Evolutionary conservation across 257 asterid species (phyloP).

Genomic region (Scutellaria barbata): DNA sequence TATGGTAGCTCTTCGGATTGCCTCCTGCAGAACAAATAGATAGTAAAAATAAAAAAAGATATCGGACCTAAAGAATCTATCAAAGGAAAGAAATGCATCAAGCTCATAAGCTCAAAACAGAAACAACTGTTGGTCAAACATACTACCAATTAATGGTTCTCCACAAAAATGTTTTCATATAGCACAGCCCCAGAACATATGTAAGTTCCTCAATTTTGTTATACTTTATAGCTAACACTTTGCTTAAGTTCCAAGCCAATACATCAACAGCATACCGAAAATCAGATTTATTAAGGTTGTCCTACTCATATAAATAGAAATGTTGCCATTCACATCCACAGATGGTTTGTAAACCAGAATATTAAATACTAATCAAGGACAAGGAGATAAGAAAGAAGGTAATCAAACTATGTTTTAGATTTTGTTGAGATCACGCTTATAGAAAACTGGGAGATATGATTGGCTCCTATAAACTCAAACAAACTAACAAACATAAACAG

Average conservation of each 20-base stretch:
- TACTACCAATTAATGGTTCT: not conserved
- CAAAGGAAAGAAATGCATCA: slow-evolving; percentile 23
- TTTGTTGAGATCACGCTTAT: not conserved
- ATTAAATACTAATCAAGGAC: not conserved
- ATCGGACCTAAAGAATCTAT: slow-evolving; percentile 22
- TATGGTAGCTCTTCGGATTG: slow-evolving; percentile 90
- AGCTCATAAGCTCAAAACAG: slow-evolving; percentile 11
- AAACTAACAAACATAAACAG: slow-evolving; percentile 16
- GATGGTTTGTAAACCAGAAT: not conserved
- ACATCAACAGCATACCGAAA: slow-evolving; percentile 1
- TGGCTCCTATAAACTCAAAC: slow-evolving; percentile 19
- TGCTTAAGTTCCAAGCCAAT: not conserved
- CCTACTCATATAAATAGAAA: slow-evolving; percentile 7
- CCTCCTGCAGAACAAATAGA: slow-evolving; percentile 60
- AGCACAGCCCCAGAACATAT: slow-evolving; percentile 8
- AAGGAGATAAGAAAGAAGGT: not conserved
- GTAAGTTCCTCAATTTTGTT: slow-evolving; percentile 24
- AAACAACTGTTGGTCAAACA: not conserved
- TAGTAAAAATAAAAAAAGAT: slow-evolving; percentile 4
- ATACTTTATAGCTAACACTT: slow-evolving; percentile 9
- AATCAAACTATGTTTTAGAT: slow-evolving; percentile 1
- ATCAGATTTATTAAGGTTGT: not conserved
- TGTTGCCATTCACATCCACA: not conserved
- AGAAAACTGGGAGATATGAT: not conserved
- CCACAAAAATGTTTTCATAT: not conserved